phyloP scores from a whole-genome alignment of 768 basidiomycete genomes.

The Mycena vulgaris region DNA sequence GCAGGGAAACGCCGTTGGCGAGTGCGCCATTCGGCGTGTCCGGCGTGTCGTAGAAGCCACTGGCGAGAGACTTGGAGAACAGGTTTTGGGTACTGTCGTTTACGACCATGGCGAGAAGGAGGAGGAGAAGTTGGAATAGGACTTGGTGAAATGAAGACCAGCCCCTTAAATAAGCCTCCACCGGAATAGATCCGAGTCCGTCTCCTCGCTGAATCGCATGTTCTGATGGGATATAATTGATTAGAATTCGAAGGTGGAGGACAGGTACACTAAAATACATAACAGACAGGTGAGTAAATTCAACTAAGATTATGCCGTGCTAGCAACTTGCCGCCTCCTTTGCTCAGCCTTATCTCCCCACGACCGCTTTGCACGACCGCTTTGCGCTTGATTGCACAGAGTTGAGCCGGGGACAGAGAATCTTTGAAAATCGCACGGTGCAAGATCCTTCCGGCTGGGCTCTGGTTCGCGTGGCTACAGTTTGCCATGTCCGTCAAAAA shows the following conservation, averaged over 20 bases:
- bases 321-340: constrained; percentile 4
- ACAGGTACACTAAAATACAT: constrained; percentile 7
- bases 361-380: too few species aligned
- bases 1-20: background rate
- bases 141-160: background rate
- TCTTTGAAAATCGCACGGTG: too few species aligned
- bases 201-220: background rate
- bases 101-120: constrained; percentile 23
- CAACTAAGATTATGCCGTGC: background rate
- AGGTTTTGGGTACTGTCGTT: constrained; percentile 14
- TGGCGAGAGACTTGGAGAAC: constrained; percentile 3
- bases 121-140: background rate
- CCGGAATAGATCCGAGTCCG: constrained; percentile 29
- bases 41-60: constrained; percentile 15
- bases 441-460: constrained; percentile 16
- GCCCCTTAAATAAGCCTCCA: constrained; percentile 19
- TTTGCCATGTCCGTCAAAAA: background rate
- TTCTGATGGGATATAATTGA: background rate
- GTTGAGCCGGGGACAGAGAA: too few species aligned
- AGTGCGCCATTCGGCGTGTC: background rate
- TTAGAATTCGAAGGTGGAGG: constrained; percentile 14
- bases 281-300: constrained; percentile 3
- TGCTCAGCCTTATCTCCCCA: background rate
- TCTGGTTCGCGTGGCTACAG: constrained; percentile 5
- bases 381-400: too few species aligned